Conservation (phyloP, 371 early-diverging fungal genomes). For the Mycotypha africana region DNA sequence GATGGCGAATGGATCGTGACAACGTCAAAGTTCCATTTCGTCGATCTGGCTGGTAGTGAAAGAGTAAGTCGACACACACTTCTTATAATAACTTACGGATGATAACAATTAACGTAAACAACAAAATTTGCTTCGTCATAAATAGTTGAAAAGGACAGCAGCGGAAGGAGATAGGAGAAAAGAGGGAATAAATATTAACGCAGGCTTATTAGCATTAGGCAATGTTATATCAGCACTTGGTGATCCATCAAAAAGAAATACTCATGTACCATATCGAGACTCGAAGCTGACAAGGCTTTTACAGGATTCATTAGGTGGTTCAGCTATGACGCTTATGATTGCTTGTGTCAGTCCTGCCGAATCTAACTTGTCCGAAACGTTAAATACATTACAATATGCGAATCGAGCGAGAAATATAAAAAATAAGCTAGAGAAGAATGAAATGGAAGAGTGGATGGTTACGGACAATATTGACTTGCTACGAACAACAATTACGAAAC, state of each 20-base stretch:
- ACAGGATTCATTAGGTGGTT: conserved; percentile 96
- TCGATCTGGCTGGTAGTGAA: conserved; percentile 99
- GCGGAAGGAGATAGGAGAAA: conserved; percentile 93
- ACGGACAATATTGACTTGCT: conserved; percentile 55
- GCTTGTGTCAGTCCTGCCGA: conserved; percentile 87
- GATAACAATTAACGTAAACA: too few species aligned
- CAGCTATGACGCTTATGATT: conserved; percentile 87
- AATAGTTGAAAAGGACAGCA: conserved; percentile 84
- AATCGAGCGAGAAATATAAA: conserved; percentile 85
- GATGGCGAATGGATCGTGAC: conserved; percentile 55
- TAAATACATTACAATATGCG: conserved; percentile 90
- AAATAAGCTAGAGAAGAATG: conserved; percentile 72
- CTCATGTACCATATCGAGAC: conserved; percentile 95
- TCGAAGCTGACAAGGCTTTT: conserved; percentile 97
- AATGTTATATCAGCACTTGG: conserved; percentile 98
- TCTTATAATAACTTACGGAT: too few species aligned
- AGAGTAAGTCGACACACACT: conserved; percentile 66
- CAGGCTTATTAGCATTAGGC: conserved; percentile 95
- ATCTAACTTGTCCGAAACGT: conserved; percentile 81
- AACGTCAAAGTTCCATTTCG: conserved; percentile 96
- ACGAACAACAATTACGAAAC: conserved; percentile 45
- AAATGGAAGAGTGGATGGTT: conserved; percentile 61
- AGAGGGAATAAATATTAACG: conserved; percentile 98
- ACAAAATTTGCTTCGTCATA: too few species aligned
- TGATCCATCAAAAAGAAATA: conserved; percentile 62